Conservation (phyloP, 305 asterid genomes). For the Plantago lanceolata region DNA sequence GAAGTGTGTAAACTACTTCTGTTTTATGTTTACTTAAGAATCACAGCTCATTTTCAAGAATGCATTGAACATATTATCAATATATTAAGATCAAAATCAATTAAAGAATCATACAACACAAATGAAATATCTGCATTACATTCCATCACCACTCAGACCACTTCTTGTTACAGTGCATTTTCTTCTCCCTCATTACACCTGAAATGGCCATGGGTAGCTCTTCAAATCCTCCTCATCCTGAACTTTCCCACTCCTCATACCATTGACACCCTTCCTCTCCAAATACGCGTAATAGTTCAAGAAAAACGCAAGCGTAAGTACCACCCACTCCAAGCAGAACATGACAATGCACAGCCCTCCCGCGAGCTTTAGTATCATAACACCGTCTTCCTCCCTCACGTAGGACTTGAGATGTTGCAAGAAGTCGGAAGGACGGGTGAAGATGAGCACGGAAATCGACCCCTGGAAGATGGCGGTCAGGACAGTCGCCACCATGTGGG, state of each 20-base stretch:
- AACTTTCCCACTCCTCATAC: conserved; percentile 43
- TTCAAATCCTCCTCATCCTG: conserved; percentile 65
- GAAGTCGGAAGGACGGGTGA: conserved; percentile 69
- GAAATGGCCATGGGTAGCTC: conserved; percentile 25
- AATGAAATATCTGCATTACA: no score
- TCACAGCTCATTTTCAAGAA: no score
- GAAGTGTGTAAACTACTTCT: no score
- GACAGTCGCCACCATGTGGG: conserved; percentile 88
- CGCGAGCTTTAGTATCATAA: conserved; percentile 58
- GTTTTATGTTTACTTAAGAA: no score
- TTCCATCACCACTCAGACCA: no score
- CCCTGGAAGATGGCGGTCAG: conserved; percentile 92
- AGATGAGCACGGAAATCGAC: conserved; percentile 74
- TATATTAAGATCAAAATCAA: no score
- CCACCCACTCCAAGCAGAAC: conserved; percentile 89
- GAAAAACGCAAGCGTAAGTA: conserved; percentile 74
- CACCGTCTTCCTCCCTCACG: conserved; percentile 84
- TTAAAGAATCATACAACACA: no score
- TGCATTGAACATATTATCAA: no score
- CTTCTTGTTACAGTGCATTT: no score
- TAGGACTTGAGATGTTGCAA: conserved; percentile 63
- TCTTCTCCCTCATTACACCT: not conserved
- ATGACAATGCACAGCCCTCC: conserved; percentile 70
- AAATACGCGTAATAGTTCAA: conserved; percentile 69
- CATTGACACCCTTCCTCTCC: conserved; percentile 40